phyloP scores from a whole-genome alignment of 2,329 filamentous ascomycete genomes.

The Aspergillus brasiliensis region DNA sequence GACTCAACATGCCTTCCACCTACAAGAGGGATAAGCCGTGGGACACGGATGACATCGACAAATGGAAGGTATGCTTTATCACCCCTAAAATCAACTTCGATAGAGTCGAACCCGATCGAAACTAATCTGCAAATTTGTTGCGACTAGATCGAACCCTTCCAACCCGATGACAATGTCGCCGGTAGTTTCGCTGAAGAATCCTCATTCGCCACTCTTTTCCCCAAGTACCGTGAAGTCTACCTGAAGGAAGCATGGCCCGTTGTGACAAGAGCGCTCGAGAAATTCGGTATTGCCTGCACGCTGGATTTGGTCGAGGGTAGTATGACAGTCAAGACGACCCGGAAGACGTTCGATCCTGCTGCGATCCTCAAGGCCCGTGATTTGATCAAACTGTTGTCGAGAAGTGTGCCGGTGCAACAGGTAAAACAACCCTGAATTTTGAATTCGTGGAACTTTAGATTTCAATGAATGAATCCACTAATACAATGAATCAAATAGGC shows the following conservation, averaged over 20 bases:
- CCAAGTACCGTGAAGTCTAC: slow-evolving; percentile 95
- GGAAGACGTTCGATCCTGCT: slow-evolving; percentile 88
- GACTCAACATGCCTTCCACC: slow-evolving; percentile 75
- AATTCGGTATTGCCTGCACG: slow-evolving; percentile 83
- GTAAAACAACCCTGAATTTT: slow-evolving; percentile 21
- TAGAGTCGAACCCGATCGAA: not conserved
- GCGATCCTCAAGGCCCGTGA: slow-evolving; percentile 92
- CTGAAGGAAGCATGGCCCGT: slow-evolving; percentile 91
- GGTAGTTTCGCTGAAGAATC: slow-evolving; percentile 93
- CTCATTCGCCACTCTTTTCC: slow-evolving; percentile 80
- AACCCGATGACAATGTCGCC: slow-evolving; percentile 77
- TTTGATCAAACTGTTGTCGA: slow-evolving; percentile 86
- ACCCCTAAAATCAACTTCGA: not conserved
- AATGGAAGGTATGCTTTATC: slow-evolving; percentile 70
- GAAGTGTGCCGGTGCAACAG: slow-evolving; percentile 89
- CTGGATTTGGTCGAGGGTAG: slow-evolving; percentile 93
- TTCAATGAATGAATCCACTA: not conserved
- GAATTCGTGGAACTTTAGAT: not conserved
- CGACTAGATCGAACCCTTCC: slow-evolving; percentile 74
- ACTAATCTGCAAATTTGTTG: slow-evolving; percentile 13
- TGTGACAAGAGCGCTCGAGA: slow-evolving; percentile 83
- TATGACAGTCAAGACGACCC: slow-evolving; percentile 95
- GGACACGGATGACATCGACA: slow-evolving; percentile 96
- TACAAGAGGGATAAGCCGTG: slow-evolving; percentile 89
- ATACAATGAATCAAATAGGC: slow-evolving; percentile 50